Base-by-base conservation (phyloP, 108 stramenopile species). In the Bacterosira constricta region DNA sequence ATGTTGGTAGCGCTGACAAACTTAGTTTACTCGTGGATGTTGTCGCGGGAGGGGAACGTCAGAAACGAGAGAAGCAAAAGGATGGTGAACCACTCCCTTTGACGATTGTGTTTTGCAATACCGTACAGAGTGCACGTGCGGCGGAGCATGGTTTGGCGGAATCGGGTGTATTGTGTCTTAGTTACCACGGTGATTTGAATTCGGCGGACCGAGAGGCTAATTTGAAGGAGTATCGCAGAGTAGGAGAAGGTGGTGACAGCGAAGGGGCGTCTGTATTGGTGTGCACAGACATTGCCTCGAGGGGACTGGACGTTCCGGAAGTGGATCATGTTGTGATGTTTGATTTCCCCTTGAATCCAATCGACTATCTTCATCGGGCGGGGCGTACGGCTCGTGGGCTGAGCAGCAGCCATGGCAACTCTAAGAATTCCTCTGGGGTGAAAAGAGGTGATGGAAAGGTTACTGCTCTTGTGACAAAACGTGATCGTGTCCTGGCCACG, bases 61-160 rank as follows among this genome's bases (percentile, higher is more conserved):
- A 57, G 55, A 77, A 70, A 51, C 68, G 69, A 31, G 77, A 77
- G 25, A 46, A 31, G 9, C 36, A 29, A 15, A 26, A 44, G 36
- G 64, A 44, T 34, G 41, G 69, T 7, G 44, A 29, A 8, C 45
- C 53, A 0, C 59, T 63, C 18, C 75, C 83, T 12, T 66, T 83
- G 34, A 92, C 95, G 26, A 75, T 98, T 57, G 82, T 99, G 20
- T 99, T 99, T 79, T 99, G 98, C 85, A 98, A 98, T 83, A 97
- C 98, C 1, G 95, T 98, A 10, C 87, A 95, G 50, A 83, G 71
- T 45, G 96, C 96, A 69, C 92, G 96, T 10, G 75, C 73, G 36
- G 96, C 97, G 29, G 98, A 98, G 70, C 97, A 98, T 66, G 67
- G 88, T 11, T 76, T 98, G 35, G 80, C 85, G 20, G 91, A 94